Base-by-base conservation (phyloP, 192 early-diverging fungal species). In the Backusella westeae region DNA sequence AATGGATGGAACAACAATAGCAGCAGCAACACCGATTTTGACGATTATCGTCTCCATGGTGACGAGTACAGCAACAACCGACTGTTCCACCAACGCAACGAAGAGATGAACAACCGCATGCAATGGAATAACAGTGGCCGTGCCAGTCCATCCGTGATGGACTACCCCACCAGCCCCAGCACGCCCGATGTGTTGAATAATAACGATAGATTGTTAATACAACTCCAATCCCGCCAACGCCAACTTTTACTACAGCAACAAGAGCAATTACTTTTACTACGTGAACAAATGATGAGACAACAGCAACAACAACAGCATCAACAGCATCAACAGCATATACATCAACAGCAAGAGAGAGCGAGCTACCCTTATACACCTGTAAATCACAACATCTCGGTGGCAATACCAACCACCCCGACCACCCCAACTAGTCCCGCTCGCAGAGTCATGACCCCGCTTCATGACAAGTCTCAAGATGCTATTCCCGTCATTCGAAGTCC, bases 281-380 rank as follows among this genome's bases (percentile, higher is more conserved):
- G 74, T 67, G 74, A 75, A 68, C 74, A 75, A 65, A 67, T 75
- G 74, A 44, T 75, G 39, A 67, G 74, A 35, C 74, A 73, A 41
- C 72, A 67, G 19, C 69, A 26, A 32, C 42, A 38, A 34, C 42
- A 72, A 17, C 39, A 46, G 9, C 70, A 72, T 6, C 70, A 46
- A 3, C 70, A 52, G 4, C 70, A 71, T 3, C 21, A 71, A 12
- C 82, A 87, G 41, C 85, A 85, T 49, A 49, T 49, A 68, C 85
- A 85, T 32, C 78, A 85, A 39, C 52, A 69, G 4, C 52, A 69
- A 9, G 9, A 82, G 32, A 23, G 65, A 63, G 3, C 77, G 21
- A 59, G 12, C 21, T 73, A 19, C 75, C 72, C 78, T 78, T 74
- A 71, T 79, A 72, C 77, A 75, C 75, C 69, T 67, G 15, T 79